Conservation (phyloP, 352 stramenopile genomes). For the Globisporangium solare region DNA sequence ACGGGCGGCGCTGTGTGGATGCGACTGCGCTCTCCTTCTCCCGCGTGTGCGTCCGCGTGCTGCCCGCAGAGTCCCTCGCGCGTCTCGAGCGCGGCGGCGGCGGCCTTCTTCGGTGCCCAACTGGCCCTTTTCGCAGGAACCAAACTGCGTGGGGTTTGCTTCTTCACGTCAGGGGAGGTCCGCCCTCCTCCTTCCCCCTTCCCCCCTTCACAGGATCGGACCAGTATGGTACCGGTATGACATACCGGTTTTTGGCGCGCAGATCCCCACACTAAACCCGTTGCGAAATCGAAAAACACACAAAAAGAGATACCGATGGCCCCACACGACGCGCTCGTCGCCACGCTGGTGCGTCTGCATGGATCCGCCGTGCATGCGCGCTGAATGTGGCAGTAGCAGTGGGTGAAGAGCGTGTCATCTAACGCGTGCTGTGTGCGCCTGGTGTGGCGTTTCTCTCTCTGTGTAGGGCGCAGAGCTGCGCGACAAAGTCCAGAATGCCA, state of each 20-base stretch:
- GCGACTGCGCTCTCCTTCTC: not conserved
- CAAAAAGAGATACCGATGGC: slow-evolving; percentile 19
- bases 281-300: not conserved
- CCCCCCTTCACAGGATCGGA: not conserved
- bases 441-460: not conserved
- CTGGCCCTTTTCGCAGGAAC: slow-evolving; percentile 28
- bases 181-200: not conserved
- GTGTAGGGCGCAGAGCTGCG: slow-evolving; percentile 51
- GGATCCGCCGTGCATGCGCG: not conserved
- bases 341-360: slow-evolving; percentile 44
- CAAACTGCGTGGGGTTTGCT: slow-evolving; percentile 5
- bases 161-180: slow-evolving; percentile 5
- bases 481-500: slow-evolving; percentile 68
- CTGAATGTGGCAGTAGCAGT: not conserved
- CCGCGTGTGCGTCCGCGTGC: no score
- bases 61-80: not conserved
- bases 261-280: no score
- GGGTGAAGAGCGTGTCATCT: no score
- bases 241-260: no score
- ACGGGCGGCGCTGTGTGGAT: no score
- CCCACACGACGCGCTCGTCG: slow-evolving; percentile 14
- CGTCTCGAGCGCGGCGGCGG: not conserved
- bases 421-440: not conserved
- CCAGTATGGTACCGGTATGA: slow-evolving; percentile 3
- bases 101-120: slow-evolving; percentile 1